Evolutionary conservation across 345 rosid species (phyloP), one percentile per base, ranked within the genome.

Genomic region (Chamaenerion angustifolium): DNA sequence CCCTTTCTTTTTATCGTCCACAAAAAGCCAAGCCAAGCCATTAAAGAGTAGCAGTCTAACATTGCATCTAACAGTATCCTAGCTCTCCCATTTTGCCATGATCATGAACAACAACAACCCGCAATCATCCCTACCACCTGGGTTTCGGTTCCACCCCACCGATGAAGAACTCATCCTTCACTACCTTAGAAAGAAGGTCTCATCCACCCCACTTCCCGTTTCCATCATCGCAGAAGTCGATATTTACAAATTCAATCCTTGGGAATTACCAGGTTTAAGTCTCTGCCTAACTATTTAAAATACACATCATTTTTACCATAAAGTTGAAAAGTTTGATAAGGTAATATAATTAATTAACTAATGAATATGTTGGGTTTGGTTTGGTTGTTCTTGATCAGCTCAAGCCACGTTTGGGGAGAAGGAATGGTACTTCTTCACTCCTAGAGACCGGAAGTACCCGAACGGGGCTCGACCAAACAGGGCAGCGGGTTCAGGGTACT

Each of bases 361-460:
- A 18, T 27, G 31, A 7, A 11, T 43, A 19, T 41, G 19, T 15
- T 61, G 7, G 31, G 6, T 56, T 14, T 48, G 37, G 9, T 25
- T 40, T 8, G n/a, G n/a, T n/a, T n/a, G n/a, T n/a, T n/a, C n/a
- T 37, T 51, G 12, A 56, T 57, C 75, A 90, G 98, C 46, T 37
- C 78, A 56, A 50, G 93, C 98, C 35, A 71, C 76, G 7, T 83
- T 78, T 54, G 93, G 98, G 0, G 98, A 92, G 85, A 92, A 86
- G 64, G 98, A 92, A 52, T 92, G 98, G 98, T 92, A 92, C 59
- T 90, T 90, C 64, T 90, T 90, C 77, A 90, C 88, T 61, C 98
- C 98, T 1, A 71, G 98, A 65, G 98, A 90, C 53, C 65, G 98
- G 9, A 90, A 90, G 80, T 90, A 90, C 68, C 98, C 98, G 0